A percentile compares a stretch with the other conserved stretches of the same genome.
phyloP scores from a whole-genome alignment of 2,329 filamentous ascomycete genomes.

The Cladorrhinum sp. region DNA sequence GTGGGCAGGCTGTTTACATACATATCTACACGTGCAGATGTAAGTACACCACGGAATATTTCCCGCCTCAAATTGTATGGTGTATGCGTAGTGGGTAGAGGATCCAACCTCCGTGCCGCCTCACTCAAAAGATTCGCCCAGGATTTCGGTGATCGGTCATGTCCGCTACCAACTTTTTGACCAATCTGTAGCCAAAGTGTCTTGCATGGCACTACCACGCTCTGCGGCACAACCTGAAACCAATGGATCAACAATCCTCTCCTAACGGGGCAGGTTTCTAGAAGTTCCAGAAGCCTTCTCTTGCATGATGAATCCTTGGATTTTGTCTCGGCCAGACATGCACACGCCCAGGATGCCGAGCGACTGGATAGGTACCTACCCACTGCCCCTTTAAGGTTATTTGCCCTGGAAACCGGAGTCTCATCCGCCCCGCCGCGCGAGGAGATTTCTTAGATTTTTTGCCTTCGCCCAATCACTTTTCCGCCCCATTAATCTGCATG shows the following conservation, averaged over 20 bases:
- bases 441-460: neutral
- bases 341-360: neutral
- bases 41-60: neutral
- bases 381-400: neutral
- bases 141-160: conserved; percentile 12
- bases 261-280: conserved; percentile 15
- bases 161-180: conserved; percentile 12
- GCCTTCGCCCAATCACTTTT: neutral
- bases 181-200: neutral
- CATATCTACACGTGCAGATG: neutral
- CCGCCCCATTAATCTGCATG: neutral
- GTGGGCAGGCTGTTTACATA: neutral
- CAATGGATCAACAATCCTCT: conserved; percentile 8
- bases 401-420: neutral
- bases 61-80: neutral
- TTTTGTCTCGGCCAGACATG: neutral
- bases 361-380: neutral
- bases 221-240: conserved; percentile 18
- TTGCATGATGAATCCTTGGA: conserved; percentile 1
- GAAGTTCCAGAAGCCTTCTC: conserved; percentile 17
- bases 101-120: neutral
- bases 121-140: neutral
- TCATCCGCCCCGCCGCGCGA: neutral
- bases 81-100: neutral
- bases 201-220: conserved; percentile 10